Evolutionary conservation across 2,329 filamentous ascomycete species (phyloP).

Genomic region (Xylaria sp.): DNA sequence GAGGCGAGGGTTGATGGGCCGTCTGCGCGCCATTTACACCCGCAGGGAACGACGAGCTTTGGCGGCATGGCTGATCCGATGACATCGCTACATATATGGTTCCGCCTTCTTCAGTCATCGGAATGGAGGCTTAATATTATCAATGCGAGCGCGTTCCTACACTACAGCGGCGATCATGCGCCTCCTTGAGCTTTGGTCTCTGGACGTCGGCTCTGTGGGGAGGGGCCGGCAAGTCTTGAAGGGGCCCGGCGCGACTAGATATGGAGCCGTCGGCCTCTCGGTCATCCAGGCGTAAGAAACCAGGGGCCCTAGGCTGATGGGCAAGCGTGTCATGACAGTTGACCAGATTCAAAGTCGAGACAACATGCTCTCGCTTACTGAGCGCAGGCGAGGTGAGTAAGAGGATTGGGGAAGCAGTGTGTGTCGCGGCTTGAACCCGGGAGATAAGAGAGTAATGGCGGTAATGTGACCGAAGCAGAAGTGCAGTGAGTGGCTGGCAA

Average conservation of each 20-base stretch:
- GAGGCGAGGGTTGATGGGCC: slow-evolving; percentile 47
- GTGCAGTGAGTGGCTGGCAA: slow-evolving; percentile 26
- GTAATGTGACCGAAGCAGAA: slow-evolving; percentile 21
- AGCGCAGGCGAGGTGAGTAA: slow-evolving; percentile 23
- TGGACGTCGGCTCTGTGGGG: slow-evolving; percentile 4
- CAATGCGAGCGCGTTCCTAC: slow-evolving; percentile 24
- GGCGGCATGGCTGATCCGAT: slow-evolving; percentile 50
- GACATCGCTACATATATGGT: slow-evolving; percentile 54
- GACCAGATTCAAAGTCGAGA: slow-evolving; percentile 22
- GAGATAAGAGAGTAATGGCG: slow-evolving; percentile 26
- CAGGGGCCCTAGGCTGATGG: slow-evolving; percentile 43
- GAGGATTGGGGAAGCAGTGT: slow-evolving; percentile 22
- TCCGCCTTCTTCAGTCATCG: slow-evolving; percentile 37
- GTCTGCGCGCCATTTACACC: slow-evolving; percentile 52
- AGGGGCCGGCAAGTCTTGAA: slow-evolving; percentile 14
- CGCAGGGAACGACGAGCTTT: slow-evolving; percentile 51
- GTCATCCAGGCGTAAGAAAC: slow-evolving; percentile 47
- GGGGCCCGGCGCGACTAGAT: slow-evolving; percentile 44
- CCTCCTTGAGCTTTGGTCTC: slow-evolving; percentile 12
- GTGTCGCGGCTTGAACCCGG: slow-evolving; percentile 21
- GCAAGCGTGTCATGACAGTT: slow-evolving; percentile 47
- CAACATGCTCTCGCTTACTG: slow-evolving; percentile 39
- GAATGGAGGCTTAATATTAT: slow-evolving; percentile 12
- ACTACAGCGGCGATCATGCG: slow-evolving; percentile 26
- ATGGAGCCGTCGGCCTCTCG: slow-evolving; percentile 42